phyloP scores from a whole-genome alignment of 169 alveolate genomes.

The Plasmodium adleri region DNA sequence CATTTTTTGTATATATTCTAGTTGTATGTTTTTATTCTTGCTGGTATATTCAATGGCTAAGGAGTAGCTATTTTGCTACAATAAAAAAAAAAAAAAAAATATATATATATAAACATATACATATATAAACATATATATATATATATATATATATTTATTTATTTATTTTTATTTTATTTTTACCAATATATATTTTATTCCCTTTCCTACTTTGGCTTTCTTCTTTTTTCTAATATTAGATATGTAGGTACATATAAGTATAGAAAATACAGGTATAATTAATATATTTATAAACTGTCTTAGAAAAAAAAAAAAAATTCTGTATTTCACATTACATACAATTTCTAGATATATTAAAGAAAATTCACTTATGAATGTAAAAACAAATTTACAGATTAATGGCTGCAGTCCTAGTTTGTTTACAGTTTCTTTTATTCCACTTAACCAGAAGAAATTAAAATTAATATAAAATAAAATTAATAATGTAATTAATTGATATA shows the following conservation, averaged over 20 bases:
- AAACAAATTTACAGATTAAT: background rate
- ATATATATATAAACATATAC: background rate
- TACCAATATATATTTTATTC: background rate
- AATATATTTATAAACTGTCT: slow-evolving; percentile 43
- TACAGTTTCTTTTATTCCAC: slow-evolving; percentile 52
- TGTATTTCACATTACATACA: slow-evolving; percentile 1
- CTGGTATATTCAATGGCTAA: background rate
- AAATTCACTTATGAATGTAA: slow-evolving; percentile 38
- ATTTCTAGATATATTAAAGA: slow-evolving; percentile 45
- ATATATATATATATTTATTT: background rate
- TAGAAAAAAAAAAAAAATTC: slow-evolving; percentile 24
- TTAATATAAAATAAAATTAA: slow-evolving; percentile 42
- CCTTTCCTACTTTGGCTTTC: background rate
- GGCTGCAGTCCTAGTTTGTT: slow-evolving; percentile 33
- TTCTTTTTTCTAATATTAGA: background rate
- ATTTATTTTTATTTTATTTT: background rate
- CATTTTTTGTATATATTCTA: slow-evolving; percentile 21
- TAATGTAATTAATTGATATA: slow-evolving; percentile 33
- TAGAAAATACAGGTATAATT: slow-evolving; percentile 38
- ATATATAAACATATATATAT: background rate
- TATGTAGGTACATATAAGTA: background rate
- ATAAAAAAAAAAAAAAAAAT: background rate
- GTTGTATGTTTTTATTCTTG: slow-evolving; percentile 36
- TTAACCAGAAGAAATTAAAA: slow-evolving; percentile 63
- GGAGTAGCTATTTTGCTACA: background rate